phyloP scores from a whole-genome alignment of 768 basidiomycete genomes.

The Suillus weaverae region DNA sequence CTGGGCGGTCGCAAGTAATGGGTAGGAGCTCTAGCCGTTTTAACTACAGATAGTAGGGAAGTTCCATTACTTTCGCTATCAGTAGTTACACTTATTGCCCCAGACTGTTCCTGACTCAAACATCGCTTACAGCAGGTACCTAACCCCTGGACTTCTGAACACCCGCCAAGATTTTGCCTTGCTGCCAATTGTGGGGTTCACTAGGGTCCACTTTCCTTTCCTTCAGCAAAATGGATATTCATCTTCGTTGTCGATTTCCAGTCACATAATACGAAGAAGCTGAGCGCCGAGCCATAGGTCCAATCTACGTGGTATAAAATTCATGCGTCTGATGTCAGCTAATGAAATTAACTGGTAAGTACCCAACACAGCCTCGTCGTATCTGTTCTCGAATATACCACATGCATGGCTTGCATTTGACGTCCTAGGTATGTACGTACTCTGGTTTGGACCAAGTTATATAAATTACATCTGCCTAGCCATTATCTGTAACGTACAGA shows the following conservation, averaged over 20 bases:
- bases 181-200: neutral
- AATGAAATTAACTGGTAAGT: no score
- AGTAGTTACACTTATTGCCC: neutral
- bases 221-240: neutral
- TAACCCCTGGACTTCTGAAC: neutral
- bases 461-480: neutral
- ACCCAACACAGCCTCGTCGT: neutral
- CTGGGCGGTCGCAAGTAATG: neutral
- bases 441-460: neutral
- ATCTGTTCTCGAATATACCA: neutral
- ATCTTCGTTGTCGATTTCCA: neutral
- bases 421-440: neutral
- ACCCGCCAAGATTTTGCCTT: neutral
- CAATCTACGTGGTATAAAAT: neutral
- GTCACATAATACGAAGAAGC: neutral
- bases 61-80: neutral
- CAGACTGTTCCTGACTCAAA: neutral
- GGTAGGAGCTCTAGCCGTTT: neutral
- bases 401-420: neutral
- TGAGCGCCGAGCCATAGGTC: no score
- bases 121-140: neutral
- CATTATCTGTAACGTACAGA: neutral
- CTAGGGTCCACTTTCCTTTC: neutral
- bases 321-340: no score
- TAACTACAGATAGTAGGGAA: neutral